phyloP scores from a whole-genome alignment of 2,329 filamentous ascomycete genomes.

The Arachnomyces sp. region DNA sequence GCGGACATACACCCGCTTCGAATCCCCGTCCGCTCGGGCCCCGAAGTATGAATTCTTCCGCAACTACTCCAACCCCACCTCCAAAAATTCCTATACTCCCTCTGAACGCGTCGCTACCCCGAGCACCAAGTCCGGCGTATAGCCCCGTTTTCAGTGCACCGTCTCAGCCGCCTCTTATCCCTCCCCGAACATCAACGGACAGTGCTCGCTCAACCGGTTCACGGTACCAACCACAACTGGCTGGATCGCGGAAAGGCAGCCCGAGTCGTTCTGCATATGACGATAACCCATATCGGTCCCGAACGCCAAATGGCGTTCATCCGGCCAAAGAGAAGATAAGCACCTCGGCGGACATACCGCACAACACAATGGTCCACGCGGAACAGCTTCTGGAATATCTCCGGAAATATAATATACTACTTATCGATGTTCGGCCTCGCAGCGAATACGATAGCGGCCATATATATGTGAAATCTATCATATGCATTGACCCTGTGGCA shows the following conservation, averaged over 20 bases:
- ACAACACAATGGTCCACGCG: conserved; percentile 56
- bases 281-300: conserved; percentile 38
- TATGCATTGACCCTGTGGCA: conserved; percentile 83
- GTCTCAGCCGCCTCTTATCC: conserved; percentile 29
- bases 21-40: conserved; percentile 33
- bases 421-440: conserved; percentile 79
- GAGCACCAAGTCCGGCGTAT: conserved; percentile 42
- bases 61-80: conserved; percentile 29
- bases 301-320: conserved; percentile 36
- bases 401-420: conserved; percentile 56
- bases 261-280: conserved; percentile 26
- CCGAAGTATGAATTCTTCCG: conserved; percentile 34
- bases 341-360: conserved; percentile 44
- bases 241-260: conserved; percentile 26
- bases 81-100: conserved; percentile 34
- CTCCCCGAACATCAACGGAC: conserved; percentile 35
- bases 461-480: conserved; percentile 72
- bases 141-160: conserved; percentile 38
- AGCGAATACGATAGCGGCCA: conserved; percentile 82
- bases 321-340: conserved; percentile 31
- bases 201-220: conserved; percentile 29
- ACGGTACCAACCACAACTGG: conserved; percentile 28
- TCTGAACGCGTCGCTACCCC: conserved; percentile 34
- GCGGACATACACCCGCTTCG: conserved; percentile 12
- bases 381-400: conserved; percentile 66